These are phyloP conservation scores for Fusarium dimerum DNA, from an alignment of 2,329 filamentous ascomycete genomes.

Conservation along the genomic window DNA sequence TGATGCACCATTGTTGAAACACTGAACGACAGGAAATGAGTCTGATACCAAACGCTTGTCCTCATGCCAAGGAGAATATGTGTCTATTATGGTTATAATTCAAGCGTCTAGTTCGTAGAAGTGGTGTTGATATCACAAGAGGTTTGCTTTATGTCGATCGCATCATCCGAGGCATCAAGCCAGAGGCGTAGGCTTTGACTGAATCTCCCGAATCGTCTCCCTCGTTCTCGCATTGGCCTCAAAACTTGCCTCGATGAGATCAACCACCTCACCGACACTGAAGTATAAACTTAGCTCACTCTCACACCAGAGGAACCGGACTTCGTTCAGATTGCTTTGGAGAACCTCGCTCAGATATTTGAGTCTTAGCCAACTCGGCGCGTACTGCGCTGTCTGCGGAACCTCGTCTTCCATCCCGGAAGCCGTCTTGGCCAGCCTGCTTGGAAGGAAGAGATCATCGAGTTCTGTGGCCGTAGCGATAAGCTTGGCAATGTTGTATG, in stretches of 20 bases:
- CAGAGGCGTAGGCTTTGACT: slow-evolving; percentile 48
- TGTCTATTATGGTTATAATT: too few relatives aligned
- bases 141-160: neutral
- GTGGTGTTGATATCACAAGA: neutral
- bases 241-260: slow-evolving; percentile 64
- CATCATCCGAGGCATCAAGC: neutral
- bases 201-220: slow-evolving; percentile 60
- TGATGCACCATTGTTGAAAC: too few relatives aligned
- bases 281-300: slow-evolving; percentile 67
- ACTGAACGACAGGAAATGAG: too few relatives aligned
- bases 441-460: slow-evolving; percentile 60
- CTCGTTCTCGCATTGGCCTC: slow-evolving; percentile 62
- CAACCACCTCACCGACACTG: slow-evolving; percentile 59
- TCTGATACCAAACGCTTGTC: too few relatives aligned
- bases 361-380: slow-evolving; percentile 62
- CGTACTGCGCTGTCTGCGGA: slow-evolving; percentile 61
- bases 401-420: slow-evolving; percentile 40
- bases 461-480: slow-evolving; percentile 59
- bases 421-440: slow-evolving; percentile 32
- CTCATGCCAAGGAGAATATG: too few relatives aligned
- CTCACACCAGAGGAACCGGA: slow-evolving; percentile 64
- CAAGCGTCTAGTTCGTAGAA: neutral
- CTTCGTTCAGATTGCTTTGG: slow-evolving; percentile 66
- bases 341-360: slow-evolving; percentile 66
- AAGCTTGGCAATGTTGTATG: slow-evolving; percentile 60